Evolutionary conservation across 768 basidiomycete species (phyloP), one percentile per base, ranked within the genome.

Genomic region (Coprinopsis sp.): DNA sequence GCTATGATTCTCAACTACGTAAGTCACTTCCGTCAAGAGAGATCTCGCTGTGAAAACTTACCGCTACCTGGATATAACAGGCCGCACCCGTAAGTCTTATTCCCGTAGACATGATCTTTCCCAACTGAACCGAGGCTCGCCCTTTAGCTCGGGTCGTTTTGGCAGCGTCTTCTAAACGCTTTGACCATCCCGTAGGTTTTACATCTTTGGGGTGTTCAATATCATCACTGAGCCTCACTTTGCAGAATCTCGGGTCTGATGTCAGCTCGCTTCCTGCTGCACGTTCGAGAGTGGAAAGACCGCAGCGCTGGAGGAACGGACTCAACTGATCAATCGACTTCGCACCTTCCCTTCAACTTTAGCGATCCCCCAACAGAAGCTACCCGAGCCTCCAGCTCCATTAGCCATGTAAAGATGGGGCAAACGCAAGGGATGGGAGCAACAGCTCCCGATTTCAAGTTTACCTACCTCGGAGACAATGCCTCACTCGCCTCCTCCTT

Each of bases 1-100:
- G 48, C 48, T 1, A 44, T 49, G 48, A 27, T 49, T 28, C 36
- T 49, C 14, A 43, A 37, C 34, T 49, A 49, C 24, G 48, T 49
- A 25, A 6, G 47, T 40, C 23, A 12, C n/a, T 25, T 6, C 6
- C 19, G 13, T n/a, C n/a, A n/a, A n/a, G n/a, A n/a, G n/a, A n/a
- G n/a, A n/a, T n/a, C n/a, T n/a, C n/a, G n/a, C n/a, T n/a, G n/a
- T n/a, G n/a, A n/a, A n/a, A n/a, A n/a, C n/a, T n/a, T n/a, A n/a
- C n/a, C n/a, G 28, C 22, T 19, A 8, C 3, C 4, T 8, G 18
- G 14, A 37, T 16, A 13, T 38, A 18, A 21, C 18, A 41, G 40
- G 24, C 37, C 19, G 47, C 47, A 2, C 40, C 47, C 14, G 39
- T 37, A 44, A n/a, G 36, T 37, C 13, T n/a, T 23, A 22, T 4